Conservation (phyloP, 306 rosid species). For the Cyclanthera cordifolia region DNA sequence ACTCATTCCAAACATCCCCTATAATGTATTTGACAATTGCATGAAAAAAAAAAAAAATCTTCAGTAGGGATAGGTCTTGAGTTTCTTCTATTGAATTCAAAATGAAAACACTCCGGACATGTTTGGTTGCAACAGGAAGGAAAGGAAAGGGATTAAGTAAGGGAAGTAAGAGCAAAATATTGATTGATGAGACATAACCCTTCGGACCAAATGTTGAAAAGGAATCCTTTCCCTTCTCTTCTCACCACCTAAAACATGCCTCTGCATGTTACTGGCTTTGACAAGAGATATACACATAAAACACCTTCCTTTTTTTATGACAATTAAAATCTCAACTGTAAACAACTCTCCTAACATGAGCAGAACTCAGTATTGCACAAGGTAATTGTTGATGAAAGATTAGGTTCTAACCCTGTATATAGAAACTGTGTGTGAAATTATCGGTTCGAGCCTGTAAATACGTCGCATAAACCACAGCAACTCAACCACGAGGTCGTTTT, state of each 20-base stretch:
- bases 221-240: too few species aligned
- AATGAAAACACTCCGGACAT: too few species aligned
- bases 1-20: too few species aligned
- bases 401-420: slow-evolving; percentile 7
- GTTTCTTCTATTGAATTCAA: background rate
- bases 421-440: background rate
- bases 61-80: background rate
- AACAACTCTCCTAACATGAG: background rate
- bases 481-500: slow-evolving; percentile 13
- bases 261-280: background rate
- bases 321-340: background rate
- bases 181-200: too few species aligned
- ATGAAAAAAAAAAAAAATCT: background rate
- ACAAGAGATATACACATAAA: background rate
- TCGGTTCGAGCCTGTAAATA: slow-evolving; percentile 16
- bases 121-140: too few species aligned
- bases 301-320: background rate
- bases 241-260: too few species aligned
- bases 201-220: too few species aligned
- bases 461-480: slow-evolving; percentile 22
- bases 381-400: background rate
- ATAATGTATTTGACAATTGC: too few species aligned
- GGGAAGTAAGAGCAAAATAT: too few species aligned
- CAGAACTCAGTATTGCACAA: background rate
- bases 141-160: too few species aligned